phyloP scores from a whole-genome alignment of 2,329 filamentous ascomycete species.

The Tolypocladium capitatum region DNA sequence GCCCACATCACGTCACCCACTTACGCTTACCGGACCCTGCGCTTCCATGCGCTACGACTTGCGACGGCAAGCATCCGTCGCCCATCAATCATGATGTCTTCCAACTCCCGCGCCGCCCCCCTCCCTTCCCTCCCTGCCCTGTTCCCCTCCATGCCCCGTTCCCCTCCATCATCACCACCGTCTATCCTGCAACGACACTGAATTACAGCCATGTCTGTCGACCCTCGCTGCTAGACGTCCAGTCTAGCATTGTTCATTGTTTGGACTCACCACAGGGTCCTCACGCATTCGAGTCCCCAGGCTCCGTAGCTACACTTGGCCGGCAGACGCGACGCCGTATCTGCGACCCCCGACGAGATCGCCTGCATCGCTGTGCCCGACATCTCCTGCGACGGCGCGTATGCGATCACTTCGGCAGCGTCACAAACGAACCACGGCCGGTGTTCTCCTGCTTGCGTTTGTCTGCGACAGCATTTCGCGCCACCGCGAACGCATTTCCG shows the following conservation, averaged over 20 bases:
- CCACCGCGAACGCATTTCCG: background rate
- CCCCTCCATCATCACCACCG: constrained; percentile 3
- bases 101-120: background rate
- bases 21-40: background rate
- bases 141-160: background rate
- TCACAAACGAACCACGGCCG: background rate
- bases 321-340: background rate
- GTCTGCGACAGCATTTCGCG: background rate
- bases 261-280: constrained; percentile 8
- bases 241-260: constrained; percentile 10
- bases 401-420: background rate
- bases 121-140: background rate
- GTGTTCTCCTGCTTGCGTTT: background rate
- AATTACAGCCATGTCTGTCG: constrained; percentile 9
- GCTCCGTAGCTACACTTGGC: background rate
- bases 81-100: no score
- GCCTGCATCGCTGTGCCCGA: background rate
- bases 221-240: constrained; percentile 10
- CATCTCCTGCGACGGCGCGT: background rate
- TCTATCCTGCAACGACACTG: background rate
- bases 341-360: background rate
- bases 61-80: background rate
- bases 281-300: constrained; percentile 4
- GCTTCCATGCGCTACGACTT: background rate
- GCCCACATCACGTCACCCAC: background rate